A percentile compares a stretch with the other conserved stretches of the same genome.
Conservation (phyloP, 2,329 filamentous ascomycete genomes). For the Colletotrichum acutatum region DNA sequence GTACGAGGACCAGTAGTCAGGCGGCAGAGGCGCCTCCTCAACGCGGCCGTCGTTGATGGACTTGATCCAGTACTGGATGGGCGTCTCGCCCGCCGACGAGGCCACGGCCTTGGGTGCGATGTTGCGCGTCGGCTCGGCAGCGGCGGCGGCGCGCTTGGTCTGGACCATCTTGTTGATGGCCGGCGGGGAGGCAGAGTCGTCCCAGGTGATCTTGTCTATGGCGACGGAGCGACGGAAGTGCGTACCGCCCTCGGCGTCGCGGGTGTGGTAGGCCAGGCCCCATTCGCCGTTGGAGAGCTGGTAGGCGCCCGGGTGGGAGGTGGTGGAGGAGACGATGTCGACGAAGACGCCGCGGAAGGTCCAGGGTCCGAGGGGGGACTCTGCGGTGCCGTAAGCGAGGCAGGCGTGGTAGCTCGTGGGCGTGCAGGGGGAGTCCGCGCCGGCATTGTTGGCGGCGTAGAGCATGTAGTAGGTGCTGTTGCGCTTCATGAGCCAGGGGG, state of each 20-base stretch:
- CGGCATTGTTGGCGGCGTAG: conserved; percentile 52
- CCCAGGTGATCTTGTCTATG: conserved; percentile 46
- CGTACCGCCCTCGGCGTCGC: conserved; percentile 46
- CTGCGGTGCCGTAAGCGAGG: conserved; percentile 49
- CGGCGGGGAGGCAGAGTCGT: conserved; percentile 43
- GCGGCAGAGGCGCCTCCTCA: conserved; percentile 45
- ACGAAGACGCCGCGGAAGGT: conserved; percentile 47
- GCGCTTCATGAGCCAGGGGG: conserved; percentile 51
- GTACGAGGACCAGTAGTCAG: conserved; percentile 51
- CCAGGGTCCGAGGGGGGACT: conserved; percentile 48
- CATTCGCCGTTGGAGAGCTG: conserved; percentile 41
- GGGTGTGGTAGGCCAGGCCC: conserved; percentile 50
- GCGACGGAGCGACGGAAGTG: conserved; percentile 50
- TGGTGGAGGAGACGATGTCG: conserved; percentile 50
- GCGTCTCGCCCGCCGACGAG: conserved; percentile 41
- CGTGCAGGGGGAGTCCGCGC: conserved; percentile 48
- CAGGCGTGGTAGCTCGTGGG: conserved; percentile 52
- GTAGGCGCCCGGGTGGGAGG: conserved; percentile 49
- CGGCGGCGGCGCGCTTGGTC: conserved; percentile 40
- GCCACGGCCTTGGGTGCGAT: conserved; percentile 43
- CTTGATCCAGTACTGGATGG: conserved; percentile 51
- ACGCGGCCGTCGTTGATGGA: conserved; percentile 47
- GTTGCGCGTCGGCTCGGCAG: conserved; percentile 45
- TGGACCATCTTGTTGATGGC: conserved; percentile 44
- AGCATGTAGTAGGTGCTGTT: conserved; percentile 51